Evolutionary conservation across 2,329 filamentous ascomycete species (phyloP), one percentile per base, ranked within the genome.

Genomic region (Clarireedia homoeocarpa): DNA sequence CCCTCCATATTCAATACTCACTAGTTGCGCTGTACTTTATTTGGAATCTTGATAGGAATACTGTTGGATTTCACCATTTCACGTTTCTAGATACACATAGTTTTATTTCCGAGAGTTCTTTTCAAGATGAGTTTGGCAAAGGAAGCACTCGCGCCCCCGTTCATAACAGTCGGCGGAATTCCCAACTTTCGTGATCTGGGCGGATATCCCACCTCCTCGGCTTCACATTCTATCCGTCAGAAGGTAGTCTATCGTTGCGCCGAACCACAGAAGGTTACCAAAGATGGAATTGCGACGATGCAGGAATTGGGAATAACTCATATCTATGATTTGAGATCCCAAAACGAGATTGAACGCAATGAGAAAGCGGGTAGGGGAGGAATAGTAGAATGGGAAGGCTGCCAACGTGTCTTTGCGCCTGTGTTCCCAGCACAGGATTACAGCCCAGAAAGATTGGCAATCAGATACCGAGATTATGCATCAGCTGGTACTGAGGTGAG

Each of bases 131-230:
- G 55, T 55, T 38, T 44, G 20, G 23, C 57, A 20, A 23, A 44
- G 20, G 36, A 23, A 42, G 30, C 51, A 40, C 64, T 69, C 14
- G 71, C 65, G 3, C 75, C 76, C 15, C 78, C 79, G 9, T 82
- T 82, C 63, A 63, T 77, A 56, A 55, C 66, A 53, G 72, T 86
- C 36, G 71, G 76, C 2, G 84, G 84, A 20, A 75, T 89, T 38
- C 75, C 74, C 59, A 89, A 90, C 71, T 84, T 89, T 67, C 79
- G 86, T 54, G 84, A 88, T 66, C 72, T 86, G 26, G 84, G 84
- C 60, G 82, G 82, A 46, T 82, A 84, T 61, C 72, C 76, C 47
- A 56, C 69, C 26, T 63, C 60, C 4, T 56, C 64, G 12, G 64
- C 68, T 55, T 51, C 48, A n/a, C 72, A 69, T 66, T 71, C 69